Conservation (phyloP, 176 grass and related monocot genomes). For the Avena sativa region DNA sequence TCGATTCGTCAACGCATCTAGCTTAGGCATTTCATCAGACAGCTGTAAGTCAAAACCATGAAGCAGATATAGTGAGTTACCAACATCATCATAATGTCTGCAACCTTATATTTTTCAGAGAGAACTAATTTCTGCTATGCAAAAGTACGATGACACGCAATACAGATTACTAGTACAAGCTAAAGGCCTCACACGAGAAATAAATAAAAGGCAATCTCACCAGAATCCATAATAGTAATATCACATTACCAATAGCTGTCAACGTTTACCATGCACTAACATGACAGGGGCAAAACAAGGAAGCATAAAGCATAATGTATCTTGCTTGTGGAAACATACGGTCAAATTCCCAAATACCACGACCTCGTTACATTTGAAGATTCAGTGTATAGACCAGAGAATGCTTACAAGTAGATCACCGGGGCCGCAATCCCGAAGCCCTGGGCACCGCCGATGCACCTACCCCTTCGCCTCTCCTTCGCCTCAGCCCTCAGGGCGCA, state of each 20-base stretch:
- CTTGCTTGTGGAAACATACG: too few species aligned
- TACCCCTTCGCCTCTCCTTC: background rate
- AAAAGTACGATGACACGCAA: too few species aligned
- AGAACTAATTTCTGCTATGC: background rate
- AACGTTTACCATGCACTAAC: background rate
- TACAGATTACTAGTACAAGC: background rate
- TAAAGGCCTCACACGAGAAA: background rate
- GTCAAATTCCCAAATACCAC: background rate
- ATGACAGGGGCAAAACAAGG: background rate
- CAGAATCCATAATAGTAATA: background rate
- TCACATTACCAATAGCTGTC: background rate
- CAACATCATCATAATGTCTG: background rate
- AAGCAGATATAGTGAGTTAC: background rate
- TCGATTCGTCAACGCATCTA: background rate
- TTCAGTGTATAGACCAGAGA: background rate
- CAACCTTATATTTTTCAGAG: background rate
- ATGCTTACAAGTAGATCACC: background rate
- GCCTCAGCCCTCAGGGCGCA: background rate
- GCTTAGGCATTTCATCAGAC: conserved; percentile 37
- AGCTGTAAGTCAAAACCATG: background rate
- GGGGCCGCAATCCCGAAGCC: background rate
- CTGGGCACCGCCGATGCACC: background rate
- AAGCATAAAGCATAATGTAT: background rate
- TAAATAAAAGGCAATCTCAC: background rate
- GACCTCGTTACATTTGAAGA: background rate